phyloP scores from a whole-genome alignment of 2,329 filamentous ascomycete genomes.

The Nemania sp. region DNA sequence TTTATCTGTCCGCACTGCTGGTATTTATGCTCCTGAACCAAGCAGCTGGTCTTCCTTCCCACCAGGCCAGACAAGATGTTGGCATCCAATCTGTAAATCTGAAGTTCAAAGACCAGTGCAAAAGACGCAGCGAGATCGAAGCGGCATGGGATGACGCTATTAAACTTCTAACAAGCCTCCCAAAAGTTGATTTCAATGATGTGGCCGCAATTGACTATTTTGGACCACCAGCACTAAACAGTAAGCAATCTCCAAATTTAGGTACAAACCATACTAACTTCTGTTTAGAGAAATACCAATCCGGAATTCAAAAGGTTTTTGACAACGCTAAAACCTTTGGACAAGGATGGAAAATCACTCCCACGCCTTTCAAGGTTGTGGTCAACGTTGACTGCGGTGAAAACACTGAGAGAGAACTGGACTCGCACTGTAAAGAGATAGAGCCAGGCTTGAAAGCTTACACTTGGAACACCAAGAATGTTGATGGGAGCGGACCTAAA shows the following conservation, averaged over 20 bases:
- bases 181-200: constrained; percentile 14
- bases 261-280: constrained; percentile 13
- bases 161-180: neutral
- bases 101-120: no score
- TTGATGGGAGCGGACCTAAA: constrained; percentile 6
- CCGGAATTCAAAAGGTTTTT: constrained; percentile 14
- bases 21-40: no score
- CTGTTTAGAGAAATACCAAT: constrained; percentile 14
- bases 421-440: constrained; percentile 7
- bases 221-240: constrained; percentile 6
- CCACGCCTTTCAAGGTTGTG: constrained; percentile 10
- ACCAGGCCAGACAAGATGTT: no score
- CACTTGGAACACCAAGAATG: constrained; percentile 12
- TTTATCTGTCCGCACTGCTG: no score
- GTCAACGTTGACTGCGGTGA: constrained; percentile 13
- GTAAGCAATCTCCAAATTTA: constrained; percentile 13
- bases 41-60: no score
- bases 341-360: constrained; percentile 19
- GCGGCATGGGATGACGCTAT: no score
- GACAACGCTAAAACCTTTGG: constrained; percentile 14
- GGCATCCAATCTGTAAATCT: no score
- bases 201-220: constrained; percentile 10
- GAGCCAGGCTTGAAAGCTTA: constrained; percentile 11
- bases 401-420: constrained; percentile 2
- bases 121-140: no score